These are phyloP conservation scores for Mycena indigotica DNA, from an alignment of 768 basidiomycete species.

Conservation along the genomic window DNA sequence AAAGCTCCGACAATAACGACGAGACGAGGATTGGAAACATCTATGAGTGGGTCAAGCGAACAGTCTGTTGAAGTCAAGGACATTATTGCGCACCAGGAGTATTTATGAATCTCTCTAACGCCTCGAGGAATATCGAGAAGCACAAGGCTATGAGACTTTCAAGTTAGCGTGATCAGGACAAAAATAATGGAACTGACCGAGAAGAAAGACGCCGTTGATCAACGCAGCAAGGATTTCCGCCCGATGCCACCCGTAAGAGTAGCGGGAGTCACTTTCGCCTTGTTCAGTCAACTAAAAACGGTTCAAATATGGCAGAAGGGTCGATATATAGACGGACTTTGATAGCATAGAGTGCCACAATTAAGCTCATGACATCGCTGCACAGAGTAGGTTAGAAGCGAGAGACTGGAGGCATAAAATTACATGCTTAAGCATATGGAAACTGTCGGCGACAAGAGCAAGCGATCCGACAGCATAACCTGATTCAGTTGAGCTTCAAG, in stretches of 20 bases:
- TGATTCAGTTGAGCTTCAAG: conserved; percentile 28
- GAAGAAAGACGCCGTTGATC: conserved; percentile 94
- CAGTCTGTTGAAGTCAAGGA: conserved; percentile 6
- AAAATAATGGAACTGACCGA: conserved; percentile 31
- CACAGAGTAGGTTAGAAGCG: conserved; percentile 18
- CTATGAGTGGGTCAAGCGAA: conserved; percentile 40
- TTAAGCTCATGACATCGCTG: conserved; percentile 94
- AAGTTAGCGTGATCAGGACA: background rate
- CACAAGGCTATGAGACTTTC: conserved; percentile 63
- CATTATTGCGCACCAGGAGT: conserved; percentile 62
- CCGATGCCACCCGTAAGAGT: conserved; percentile 99
- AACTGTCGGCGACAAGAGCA: conserved; percentile 93
- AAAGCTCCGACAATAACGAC: conserved; percentile 89
- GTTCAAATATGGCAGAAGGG: conserved; percentile 12
- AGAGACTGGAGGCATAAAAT: conserved; percentile 8
- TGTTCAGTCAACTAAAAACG: conserved; percentile 60
- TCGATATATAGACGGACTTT: conserved; percentile 46
- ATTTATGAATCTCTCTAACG: conserved; percentile 85
- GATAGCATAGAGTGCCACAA: conserved; percentile 95
- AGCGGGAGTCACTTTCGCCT: conserved; percentile 64
- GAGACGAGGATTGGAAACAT: conserved; percentile 85
- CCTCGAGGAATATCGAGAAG: conserved; percentile 93
- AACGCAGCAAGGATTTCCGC: conserved; percentile 96
- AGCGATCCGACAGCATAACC: conserved; percentile 96
- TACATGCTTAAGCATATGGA: conserved; percentile 96